Conservation (phyloP, 2,329 filamentous ascomycete genomes). For the Xylariaceae sp. region DNA sequence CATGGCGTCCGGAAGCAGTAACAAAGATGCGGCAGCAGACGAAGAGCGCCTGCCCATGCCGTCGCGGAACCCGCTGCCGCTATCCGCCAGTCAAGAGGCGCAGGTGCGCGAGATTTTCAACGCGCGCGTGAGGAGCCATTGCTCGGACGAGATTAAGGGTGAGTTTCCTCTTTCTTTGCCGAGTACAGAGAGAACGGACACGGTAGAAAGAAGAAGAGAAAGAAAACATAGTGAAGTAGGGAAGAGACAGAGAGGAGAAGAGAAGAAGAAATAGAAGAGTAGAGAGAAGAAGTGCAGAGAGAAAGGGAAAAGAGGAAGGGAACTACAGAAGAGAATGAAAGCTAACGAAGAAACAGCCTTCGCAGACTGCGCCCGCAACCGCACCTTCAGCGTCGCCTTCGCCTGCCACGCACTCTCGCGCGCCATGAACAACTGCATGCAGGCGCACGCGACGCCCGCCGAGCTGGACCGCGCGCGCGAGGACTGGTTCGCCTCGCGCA, state of each 20-base stretch:
- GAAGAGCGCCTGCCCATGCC: constrained; percentile 41
- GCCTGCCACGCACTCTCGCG: constrained; percentile 73
- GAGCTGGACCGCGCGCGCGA: constrained; percentile 84
- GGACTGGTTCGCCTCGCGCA: constrained; percentile 82
- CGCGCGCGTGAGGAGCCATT: constrained; percentile 64
- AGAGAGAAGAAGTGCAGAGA: no score
- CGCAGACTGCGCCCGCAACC: constrained; percentile 79
- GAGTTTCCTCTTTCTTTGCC: not conserved
- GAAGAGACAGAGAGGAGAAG: no score
- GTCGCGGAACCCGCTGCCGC: constrained; percentile 72
- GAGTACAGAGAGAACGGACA: no score
- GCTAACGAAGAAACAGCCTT: constrained; percentile 57
- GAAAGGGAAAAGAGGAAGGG: no score
- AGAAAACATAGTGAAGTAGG: no score
- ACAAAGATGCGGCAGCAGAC: constrained; percentile 7
- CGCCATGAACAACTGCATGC: constrained; percentile 93
- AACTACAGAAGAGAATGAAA: not conserved
- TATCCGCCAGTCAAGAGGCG: constrained; percentile 44
- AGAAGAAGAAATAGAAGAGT: no score
- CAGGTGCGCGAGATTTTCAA: constrained; percentile 40
- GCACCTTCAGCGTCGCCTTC: constrained; percentile 84
- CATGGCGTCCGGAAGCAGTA: constrained; percentile 32
- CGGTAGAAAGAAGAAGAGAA: no score
- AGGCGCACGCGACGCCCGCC: constrained; percentile 72
- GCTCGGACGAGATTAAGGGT: constrained; percentile 76